phyloP scores from a whole-genome alignment of 345 rosid genomes.

The Salix brachista region DNA sequence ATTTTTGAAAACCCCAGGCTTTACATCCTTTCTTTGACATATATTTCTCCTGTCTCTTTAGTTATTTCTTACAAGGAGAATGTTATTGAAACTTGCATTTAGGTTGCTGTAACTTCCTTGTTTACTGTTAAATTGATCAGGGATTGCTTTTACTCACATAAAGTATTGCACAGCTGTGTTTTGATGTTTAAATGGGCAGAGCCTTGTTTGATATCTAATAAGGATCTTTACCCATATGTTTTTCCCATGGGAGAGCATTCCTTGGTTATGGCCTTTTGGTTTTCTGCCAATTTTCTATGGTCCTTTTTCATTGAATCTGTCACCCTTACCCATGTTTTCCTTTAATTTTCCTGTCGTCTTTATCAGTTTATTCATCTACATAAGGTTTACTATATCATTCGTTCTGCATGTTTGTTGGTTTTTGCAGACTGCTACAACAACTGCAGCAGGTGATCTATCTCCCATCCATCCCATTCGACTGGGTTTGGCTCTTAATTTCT shows the following conservation, averaged over 20 bases:
- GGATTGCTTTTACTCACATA: neutral
- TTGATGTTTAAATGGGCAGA: neutral
- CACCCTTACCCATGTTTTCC: neutral
- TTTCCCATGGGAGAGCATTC: neutral
- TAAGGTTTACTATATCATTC: neutral
- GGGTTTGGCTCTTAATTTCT: constrained; percentile 51
- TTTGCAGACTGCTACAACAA: constrained; percentile 40
- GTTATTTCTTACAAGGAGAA: neutral
- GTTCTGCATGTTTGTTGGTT: neutral
- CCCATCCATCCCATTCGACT: constrained; percentile 56
- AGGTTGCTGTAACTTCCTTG: neutral
- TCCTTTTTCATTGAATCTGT: neutral
- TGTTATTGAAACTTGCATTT: neutral
- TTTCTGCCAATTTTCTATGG: neutral
- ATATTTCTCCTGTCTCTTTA: neutral
- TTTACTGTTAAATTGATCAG: neutral
- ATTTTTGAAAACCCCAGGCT: neutral
- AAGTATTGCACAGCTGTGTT: neutral
- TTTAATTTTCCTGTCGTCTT: neutral
- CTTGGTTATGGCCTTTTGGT: neutral
- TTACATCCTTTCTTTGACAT: neutral
- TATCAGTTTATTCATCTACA: too few relatives aligned
- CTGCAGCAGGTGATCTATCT: constrained; percentile 47
- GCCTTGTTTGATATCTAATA: neutral
- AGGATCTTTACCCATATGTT: neutral